A percentile compares a stretch with the other conserved stretches of the same genome.
phyloP scores from a whole-genome alignment of 2,329 filamentous ascomycete genomes.

The Pleomassaria siparia region DNA sequence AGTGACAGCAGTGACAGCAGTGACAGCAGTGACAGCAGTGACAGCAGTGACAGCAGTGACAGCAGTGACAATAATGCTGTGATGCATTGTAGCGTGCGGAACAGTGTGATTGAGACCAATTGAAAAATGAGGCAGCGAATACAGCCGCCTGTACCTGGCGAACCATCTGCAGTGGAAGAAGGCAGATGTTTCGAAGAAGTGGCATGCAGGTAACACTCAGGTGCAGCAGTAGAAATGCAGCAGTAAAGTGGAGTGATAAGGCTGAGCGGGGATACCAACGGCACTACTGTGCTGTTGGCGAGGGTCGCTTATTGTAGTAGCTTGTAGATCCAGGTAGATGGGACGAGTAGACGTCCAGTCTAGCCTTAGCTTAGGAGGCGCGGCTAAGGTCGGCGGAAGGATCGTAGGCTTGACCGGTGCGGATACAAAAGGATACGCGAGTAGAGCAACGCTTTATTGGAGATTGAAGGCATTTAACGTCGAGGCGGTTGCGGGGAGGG shows the following conservation, averaged over 20 bases:
- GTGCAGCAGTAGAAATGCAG: no score
- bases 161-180: no score
- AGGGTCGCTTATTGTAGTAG: background rate
- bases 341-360: background rate
- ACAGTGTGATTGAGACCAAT: no score
- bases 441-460: background rate
- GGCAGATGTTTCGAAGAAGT: background rate
- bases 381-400: background rate
- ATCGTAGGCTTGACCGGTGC: background rate
- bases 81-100: no score
- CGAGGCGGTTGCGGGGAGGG: background rate
- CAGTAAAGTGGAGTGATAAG: background rate
- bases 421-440: background rate
- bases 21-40: no score
- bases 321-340: background rate
- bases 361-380: background rate
- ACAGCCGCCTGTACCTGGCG: background rate
- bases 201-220: background rate
- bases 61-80: no score
- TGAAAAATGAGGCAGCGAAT: background rate
- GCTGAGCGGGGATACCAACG: background rate
- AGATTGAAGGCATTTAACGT: background rate
- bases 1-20: background rate
- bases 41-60: no score
- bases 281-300: background rate